Conservation (phyloP, 768 basidiomycete species). For the Tricholomella constricta region DNA sequence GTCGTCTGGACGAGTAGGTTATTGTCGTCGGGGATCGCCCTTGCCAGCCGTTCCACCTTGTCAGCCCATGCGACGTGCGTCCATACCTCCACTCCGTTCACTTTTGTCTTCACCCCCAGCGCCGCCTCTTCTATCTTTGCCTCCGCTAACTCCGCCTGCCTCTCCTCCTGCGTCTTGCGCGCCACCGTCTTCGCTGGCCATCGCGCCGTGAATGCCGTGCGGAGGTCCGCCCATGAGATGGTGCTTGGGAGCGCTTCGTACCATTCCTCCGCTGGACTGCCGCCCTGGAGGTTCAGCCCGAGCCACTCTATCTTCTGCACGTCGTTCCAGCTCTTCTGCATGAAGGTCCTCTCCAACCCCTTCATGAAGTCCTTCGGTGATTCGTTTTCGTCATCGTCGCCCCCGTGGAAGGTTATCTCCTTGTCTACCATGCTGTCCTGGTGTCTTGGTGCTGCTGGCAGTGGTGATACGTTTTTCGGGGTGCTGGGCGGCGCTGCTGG, state of each 20-base stretch:
- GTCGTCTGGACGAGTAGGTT: constrained; percentile 1
- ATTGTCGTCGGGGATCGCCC: background rate
- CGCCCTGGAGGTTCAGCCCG: background rate
- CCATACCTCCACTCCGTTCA: too few relatives aligned
- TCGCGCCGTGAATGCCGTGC: background rate
- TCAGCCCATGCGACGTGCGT: background rate
- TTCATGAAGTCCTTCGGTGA: background rate
- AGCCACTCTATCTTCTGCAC: background rate
- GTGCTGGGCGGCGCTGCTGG: background rate
- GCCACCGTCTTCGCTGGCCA: background rate
- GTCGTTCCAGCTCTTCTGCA: background rate
- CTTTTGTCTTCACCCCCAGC: constrained; percentile 8
- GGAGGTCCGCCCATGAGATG: background rate
- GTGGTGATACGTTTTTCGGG: too few relatives aligned
- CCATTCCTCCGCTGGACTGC: constrained; percentile 1
- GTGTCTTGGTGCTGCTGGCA: background rate
- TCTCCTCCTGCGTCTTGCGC: constrained; percentile 12
- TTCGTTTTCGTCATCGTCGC: too few relatives aligned
- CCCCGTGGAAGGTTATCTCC: background rate
- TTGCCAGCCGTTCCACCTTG: background rate
- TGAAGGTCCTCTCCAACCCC: background rate
- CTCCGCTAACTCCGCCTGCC: background rate
- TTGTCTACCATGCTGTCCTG: background rate
- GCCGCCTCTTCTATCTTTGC: constrained; percentile 10
- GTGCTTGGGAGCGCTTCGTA: background rate